Evolutionary conservation across 2,329 filamentous ascomycete species (phyloP).

Genomic region (Alternaria brassicae): DNA sequence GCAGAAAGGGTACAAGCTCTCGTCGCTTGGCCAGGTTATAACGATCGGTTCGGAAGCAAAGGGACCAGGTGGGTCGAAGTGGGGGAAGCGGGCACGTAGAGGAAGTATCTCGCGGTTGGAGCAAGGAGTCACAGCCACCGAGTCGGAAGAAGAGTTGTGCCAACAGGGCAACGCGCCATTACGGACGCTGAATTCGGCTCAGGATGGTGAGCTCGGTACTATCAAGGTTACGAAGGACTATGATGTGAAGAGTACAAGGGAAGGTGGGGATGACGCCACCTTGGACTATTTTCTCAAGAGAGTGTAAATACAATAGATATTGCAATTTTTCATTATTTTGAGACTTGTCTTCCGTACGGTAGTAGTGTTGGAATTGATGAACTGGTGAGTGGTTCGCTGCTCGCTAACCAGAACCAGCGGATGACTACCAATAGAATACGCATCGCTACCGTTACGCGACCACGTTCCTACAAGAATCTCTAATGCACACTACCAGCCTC

Average conservation of each 20-base stretch:
- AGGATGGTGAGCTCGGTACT: background rate
- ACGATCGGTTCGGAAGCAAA: background rate
- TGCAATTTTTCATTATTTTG: too few species aligned
- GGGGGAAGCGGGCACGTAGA: background rate
- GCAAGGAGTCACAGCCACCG: background rate
- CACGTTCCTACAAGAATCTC: too few species aligned
- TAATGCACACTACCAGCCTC: too few species aligned
- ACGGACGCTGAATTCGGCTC: background rate
- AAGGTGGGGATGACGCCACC: background rate
- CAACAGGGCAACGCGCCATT: background rate
- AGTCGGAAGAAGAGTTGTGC: constrained; percentile 2
- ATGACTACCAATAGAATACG: too few species aligned
- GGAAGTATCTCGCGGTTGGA: constrained; percentile 1
- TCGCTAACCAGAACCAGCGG: too few species aligned
- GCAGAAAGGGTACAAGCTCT: background rate
- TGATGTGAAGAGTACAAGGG: background rate
- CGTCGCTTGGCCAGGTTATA: background rate
- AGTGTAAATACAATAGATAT: background rate
- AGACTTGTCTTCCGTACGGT: background rate
- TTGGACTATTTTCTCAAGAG: background rate
- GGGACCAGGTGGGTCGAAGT: background rate
- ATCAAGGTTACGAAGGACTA: constrained; percentile 1
- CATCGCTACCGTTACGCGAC: too few species aligned
- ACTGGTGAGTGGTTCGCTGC: background rate
- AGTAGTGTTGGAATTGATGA: background rate